Conservation (phyloP, 345 rosid genomes). For the Heritiera fomes region DNA sequence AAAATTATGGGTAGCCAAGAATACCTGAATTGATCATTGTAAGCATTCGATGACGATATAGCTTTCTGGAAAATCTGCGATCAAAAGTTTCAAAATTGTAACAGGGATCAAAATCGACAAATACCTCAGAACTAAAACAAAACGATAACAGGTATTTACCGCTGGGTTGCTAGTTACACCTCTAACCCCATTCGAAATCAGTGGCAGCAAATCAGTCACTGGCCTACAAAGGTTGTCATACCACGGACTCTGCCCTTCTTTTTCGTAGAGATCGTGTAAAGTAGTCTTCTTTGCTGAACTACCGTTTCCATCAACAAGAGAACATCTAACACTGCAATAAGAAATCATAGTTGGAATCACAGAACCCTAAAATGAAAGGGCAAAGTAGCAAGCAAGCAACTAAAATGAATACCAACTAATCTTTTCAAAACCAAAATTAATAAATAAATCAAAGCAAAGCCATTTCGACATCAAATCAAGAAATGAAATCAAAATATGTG, state of each 20-base stretch:
- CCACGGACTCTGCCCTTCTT: slow-evolving; percentile 99
- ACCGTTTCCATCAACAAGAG: slow-evolving; percentile 64
- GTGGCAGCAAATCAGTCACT: slow-evolving; percentile 81
- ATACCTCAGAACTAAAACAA: neutral
- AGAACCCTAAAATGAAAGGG: neutral
- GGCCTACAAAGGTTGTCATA: slow-evolving; percentile 98
- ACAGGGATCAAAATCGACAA: slow-evolving; percentile 7
- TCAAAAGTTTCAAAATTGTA: slow-evolving; percentile 16
- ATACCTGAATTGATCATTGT: slow-evolving; percentile 95
- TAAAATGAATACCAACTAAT: neutral
- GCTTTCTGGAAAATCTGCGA: slow-evolving; percentile 98
- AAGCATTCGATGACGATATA: slow-evolving; percentile 92
- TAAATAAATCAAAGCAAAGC: neutral
- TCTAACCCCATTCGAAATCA: slow-evolving; percentile 84
- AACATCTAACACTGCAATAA: slow-evolving; percentile 67
- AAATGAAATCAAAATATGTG: neutral
- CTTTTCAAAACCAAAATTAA: neutral
- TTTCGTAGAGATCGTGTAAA: slow-evolving; percentile 87
- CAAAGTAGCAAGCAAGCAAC: neutral
- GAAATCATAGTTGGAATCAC: neutral
- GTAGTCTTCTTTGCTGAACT: slow-evolving; percentile 55
- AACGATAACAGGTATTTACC: slow-evolving; percentile 38
- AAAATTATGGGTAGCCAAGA: neutral
- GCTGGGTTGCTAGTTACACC: slow-evolving; percentile 99
- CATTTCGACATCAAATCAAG: neutral